Base-by-base conservation (phyloP, 352 stramenopile species). In the Sclerospora graminicola region DNA sequence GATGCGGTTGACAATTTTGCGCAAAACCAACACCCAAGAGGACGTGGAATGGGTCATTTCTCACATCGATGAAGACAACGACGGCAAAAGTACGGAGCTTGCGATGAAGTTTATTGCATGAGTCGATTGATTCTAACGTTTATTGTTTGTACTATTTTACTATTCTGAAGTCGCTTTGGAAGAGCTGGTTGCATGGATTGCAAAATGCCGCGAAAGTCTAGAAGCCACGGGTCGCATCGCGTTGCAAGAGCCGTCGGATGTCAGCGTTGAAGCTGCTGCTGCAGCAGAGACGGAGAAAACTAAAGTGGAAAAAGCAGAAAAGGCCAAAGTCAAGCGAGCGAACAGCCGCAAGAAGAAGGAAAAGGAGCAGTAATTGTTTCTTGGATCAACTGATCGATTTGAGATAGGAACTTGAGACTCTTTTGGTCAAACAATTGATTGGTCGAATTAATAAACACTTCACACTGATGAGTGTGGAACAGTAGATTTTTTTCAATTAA, bases 1-100 rank as follows among this genome's bases (percentile, higher is more conserved):
- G 74, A 97, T 52, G 90, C 89, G 0, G 81, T 99, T 97, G 57
- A 95, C 89, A 31, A 95, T 98, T 38, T 56, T 98, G 48, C 91
- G 93, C 55, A 84, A 95, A 45, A 67, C 91, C 20, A 92, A 95
- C 41, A 97, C 76, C n/a, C 74, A 94, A 43, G 88, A 98, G 37
- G 94, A 98, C 51, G 95, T 96, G 16, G 88, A 96, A 63, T 91
- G 84, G 74, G 83, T 98, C 41, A 86, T 97, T 51, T 76, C 82
- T 33, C 92, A 89, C 49, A 90, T 97, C 60, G 88, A 96, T 56
- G 65, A 87, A 58, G 75, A 95, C 72, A 86, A 88, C 43, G 84
- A 95, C 59, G 84, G 83, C 56, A 77, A 73, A 68, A 82, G 79
- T 91, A 70, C 47, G 77, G 76, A 59, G 18, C 11, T 19, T 49